A percentile compares a stretch with the other conserved stretches of the same genome.
Conservation (phyloP, 495 filamentous ascomycete species). For the Tirmania nivea region DNA sequence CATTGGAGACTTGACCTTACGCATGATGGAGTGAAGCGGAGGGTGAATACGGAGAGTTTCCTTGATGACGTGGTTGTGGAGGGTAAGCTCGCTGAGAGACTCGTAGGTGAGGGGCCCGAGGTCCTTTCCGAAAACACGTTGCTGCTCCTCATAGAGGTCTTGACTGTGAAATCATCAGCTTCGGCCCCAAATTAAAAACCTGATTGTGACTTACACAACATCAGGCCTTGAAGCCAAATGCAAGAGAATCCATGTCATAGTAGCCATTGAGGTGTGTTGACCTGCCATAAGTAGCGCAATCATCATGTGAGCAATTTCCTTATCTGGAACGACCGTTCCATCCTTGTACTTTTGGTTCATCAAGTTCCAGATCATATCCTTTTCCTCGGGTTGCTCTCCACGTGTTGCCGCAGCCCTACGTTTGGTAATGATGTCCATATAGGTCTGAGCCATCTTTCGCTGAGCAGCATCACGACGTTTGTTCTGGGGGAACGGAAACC, state of each 20-base stretch:
- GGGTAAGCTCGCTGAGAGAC: constrained; percentile 43
- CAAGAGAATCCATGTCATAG: constrained; percentile 60
- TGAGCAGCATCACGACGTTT: constrained; percentile 58
- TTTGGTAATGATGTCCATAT: constrained; percentile 51
- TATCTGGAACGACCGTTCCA: constrained; percentile 45
- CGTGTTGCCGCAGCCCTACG: constrained; percentile 26
- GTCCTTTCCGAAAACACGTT: constrained; percentile 35
- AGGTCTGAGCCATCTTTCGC: constrained; percentile 49
- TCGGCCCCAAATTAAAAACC: not conserved
- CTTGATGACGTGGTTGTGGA: constrained; percentile 50
- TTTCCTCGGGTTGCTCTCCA: constrained; percentile 15
- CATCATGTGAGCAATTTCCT: constrained; percentile 78
- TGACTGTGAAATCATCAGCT: not conserved
- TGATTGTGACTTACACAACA: constrained; percentile 30
- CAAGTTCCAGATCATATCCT: constrained; percentile 67
- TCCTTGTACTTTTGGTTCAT: constrained; percentile 64
- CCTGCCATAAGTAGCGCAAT: constrained; percentile 78
- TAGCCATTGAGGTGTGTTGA: constrained; percentile 70
- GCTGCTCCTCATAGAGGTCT: constrained; percentile 55
- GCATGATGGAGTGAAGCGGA: constrained; percentile 69
- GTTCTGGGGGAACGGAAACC: constrained; percentile 71
- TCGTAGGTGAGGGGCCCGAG: constrained; percentile 44
- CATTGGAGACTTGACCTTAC: constrained; percentile 62
- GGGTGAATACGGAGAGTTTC: constrained; percentile 64
- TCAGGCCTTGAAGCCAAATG: constrained; percentile 52